Conservation (phyloP, 169 alveolate genomes). For the Blepharisma undulans region DNA sequence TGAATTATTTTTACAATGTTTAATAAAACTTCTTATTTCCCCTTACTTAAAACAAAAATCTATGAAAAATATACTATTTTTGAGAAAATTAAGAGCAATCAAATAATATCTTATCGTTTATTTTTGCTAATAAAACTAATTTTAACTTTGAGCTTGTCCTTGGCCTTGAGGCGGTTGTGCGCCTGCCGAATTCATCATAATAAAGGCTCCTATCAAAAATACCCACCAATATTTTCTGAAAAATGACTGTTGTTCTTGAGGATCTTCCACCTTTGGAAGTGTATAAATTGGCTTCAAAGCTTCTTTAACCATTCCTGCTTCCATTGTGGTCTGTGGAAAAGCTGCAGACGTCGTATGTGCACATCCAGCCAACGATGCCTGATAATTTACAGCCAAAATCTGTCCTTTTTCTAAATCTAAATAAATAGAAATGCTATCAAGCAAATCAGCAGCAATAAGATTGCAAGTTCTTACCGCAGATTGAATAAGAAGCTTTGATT, state of each 20-base stretch:
- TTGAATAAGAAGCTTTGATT: neutral
- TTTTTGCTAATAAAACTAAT: neutral
- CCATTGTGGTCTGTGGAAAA: slow-evolving; percentile 16
- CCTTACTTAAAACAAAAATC: too few species aligned
- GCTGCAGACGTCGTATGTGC: neutral
- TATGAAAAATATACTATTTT: too few species aligned
- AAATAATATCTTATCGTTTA: too few species aligned
- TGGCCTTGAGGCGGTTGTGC: slow-evolving; percentile 3
- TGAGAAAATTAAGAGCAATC: too few species aligned
- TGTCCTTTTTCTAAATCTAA: slow-evolving; percentile 4
- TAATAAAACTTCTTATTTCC: too few species aligned
- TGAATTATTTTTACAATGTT: too few species aligned
- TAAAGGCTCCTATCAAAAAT: slow-evolving; percentile 5
- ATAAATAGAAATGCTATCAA: neutral
- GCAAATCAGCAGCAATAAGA: slow-evolving; percentile 29
- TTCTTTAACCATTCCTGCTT: neutral
- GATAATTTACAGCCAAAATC: slow-evolving; percentile 8
- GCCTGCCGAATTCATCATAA: neutral
- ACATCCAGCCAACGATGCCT: neutral
- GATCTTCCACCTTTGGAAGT: slow-evolving; percentile 14
- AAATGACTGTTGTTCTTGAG: neutral
- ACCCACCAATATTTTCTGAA: slow-evolving; percentile 42
- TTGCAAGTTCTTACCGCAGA: slow-evolving; percentile 5
- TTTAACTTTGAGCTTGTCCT: neutral
- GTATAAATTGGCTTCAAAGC: slow-evolving; percentile 25